Percentiles rank a stretch among this genome's conserved stretches.
Evolutionary conservation across 2,329 filamentous ascomycete genomes (phyloP).

Genomic region (Fusarium keratoplasticum): DNA sequence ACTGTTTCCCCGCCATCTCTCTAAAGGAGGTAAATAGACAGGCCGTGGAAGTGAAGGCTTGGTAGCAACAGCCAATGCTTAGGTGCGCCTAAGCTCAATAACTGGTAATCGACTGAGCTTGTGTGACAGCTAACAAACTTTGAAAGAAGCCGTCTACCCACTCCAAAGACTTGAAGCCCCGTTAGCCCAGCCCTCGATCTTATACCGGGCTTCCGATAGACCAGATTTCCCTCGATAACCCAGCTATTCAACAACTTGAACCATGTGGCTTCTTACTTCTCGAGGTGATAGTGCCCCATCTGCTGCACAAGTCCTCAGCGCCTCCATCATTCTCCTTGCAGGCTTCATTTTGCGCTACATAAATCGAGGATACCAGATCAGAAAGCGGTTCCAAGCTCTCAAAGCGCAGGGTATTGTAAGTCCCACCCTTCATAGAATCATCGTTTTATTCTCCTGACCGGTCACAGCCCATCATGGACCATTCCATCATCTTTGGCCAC

Average conservation of each 20-base stretch:
- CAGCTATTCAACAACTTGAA: background rate
- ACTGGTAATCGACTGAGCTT: too few relatives aligned
- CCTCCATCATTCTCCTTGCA: background rate
- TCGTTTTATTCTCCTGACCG: too few relatives aligned
- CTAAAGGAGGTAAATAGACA: too few relatives aligned
- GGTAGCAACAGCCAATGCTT: background rate
- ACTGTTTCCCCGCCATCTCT: background rate
- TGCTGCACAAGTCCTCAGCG: background rate
- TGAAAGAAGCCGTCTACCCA: background rate
- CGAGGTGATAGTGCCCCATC: background rate
- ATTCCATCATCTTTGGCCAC: slow-evolving; percentile 35
- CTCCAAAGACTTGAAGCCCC: background rate
- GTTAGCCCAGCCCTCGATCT: background rate
- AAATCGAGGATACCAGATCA: background rate
- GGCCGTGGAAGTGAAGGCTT: too few relatives aligned
- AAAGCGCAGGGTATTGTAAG: background rate
- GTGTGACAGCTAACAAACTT: background rate
- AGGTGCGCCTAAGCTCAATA: background rate
- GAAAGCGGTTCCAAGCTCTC: background rate
- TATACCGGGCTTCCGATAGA: background rate
- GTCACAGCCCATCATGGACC: slow-evolving; percentile 34
- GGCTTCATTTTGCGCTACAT: background rate
- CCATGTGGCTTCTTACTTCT: background rate
- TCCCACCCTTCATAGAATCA: background rate
- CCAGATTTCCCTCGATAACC: background rate